A percentile compares a stretch with the other conserved stretches of the same genome.
Evolutionary conservation across 495 filamentous ascomycete species (phyloP).

Genomic region (Copromyces sp.): DNA sequence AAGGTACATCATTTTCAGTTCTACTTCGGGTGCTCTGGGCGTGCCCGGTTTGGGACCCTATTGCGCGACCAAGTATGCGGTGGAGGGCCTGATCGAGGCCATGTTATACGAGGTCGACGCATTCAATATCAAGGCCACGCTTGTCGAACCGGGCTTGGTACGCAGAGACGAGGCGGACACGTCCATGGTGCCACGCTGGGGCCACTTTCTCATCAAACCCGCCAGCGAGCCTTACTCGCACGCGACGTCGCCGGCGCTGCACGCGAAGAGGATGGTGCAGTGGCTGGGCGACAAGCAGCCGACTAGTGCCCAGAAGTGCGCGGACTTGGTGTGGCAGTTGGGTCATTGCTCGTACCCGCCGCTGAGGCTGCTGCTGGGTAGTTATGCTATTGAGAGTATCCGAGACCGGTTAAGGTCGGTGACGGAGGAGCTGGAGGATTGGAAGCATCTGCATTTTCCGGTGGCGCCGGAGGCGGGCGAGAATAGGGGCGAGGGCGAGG

Average conservation of each 20-base stretch:
- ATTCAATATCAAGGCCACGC: slow-evolving; percentile 83
- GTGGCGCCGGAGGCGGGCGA: slow-evolving; percentile 21
- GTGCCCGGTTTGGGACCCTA: slow-evolving; percentile 89
- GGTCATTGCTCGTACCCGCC: slow-evolving; percentile 90
- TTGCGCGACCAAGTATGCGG: slow-evolving; percentile 92
- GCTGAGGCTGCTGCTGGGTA: slow-evolving; percentile 71
- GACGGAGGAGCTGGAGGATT: slow-evolving; percentile 91
- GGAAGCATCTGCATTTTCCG: slow-evolving; percentile 66
- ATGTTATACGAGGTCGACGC: slow-evolving; percentile 91
- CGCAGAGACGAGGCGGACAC: slow-evolving; percentile 57
- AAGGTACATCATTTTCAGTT: slow-evolving; percentile 87
- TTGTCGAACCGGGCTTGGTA: slow-evolving; percentile 85
- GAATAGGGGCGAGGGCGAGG: neutral
- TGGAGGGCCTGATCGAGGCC: slow-evolving; percentile 88
- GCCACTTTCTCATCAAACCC: slow-evolving; percentile 84
- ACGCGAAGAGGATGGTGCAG: slow-evolving; percentile 88
- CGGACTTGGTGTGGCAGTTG: slow-evolving; percentile 94
- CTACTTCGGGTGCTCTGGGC: slow-evolving; percentile 76
- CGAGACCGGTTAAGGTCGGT: slow-evolving; percentile 78
- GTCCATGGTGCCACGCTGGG: slow-evolving; percentile 57
- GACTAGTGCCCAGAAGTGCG: slow-evolving; percentile 83
- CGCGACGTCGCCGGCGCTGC: slow-evolving; percentile 67
- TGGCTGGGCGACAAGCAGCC: slow-evolving; percentile 91
- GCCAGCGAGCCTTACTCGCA: slow-evolving; percentile 72
- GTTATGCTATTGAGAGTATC: slow-evolving; percentile 91